Evolutionary conservation across 2,329 filamentous ascomycete species (phyloP), one percentile per base, ranked within the genome.

Genomic region (Chrysoporthe austroafricana): DNA sequence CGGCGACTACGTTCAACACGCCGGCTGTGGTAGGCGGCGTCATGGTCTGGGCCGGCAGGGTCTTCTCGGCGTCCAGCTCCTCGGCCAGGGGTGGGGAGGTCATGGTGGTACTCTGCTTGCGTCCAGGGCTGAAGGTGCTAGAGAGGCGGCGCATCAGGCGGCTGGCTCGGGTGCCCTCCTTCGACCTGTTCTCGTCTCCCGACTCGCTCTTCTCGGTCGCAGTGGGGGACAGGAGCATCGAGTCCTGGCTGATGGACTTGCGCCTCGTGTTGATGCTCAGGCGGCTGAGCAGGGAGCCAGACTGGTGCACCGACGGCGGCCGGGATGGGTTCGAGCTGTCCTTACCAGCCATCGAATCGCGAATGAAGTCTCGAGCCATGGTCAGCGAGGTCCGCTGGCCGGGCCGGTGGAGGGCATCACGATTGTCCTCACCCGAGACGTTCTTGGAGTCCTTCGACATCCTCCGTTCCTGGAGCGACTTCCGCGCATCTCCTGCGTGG

Each of bases 251-350:
- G 34, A 83, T 76, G 1, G 85, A 86, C 4, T 87, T 88, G 71
- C 77, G 82, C 61, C 79, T 84, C 76, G 82, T 92, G 79, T 82
- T 91, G 80, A 85, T 92, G 80, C 83, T 96, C 80, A 81, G 84
- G 77, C 82, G 92, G 73, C 77, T 87, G 74, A 76, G 85, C 83
- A 80, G 85, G 75, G 78, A 87, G 79, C 68, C 86, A 69, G 77
- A 62, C 13, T 66, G 78, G 73, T 84, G 82, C 58, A 78, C 75
- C 66, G 82, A 84, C 73, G 81, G 81, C 5, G 81, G 83, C 54
- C 82, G 81, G n/a, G 77, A 39, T 13, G 39, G 59, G 66, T 39
- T 62, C 9, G 63, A 18, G 57, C 21, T 52, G 52, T 70, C 68
- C 65, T 83, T 83, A 21, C 80, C 81, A 16, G 77, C 74, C 59